Conservation (phyloP, 495 filamentous ascomycete genomes). For the Ascobolus immersus region DNA sequence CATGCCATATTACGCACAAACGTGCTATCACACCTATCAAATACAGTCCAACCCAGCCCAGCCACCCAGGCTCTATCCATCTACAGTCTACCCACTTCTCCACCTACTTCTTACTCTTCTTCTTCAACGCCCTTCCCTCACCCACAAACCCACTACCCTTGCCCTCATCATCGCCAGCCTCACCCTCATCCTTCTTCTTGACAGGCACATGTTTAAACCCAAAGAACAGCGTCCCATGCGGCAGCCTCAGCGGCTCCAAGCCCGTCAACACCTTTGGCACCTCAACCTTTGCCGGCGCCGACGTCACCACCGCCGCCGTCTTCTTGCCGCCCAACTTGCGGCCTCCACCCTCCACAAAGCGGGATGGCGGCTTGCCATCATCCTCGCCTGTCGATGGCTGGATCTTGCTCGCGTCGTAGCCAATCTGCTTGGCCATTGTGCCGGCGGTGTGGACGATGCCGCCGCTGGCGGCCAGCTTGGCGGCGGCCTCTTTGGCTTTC, state of each 20-base stretch:
- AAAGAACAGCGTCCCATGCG: conserved; percentile 80
- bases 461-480: conserved; percentile 18
- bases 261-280: conserved; percentile 24
- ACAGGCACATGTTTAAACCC: conserved; percentile 78
- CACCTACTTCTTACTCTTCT: conserved; percentile 30
- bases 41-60: too few species aligned
- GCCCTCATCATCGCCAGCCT: conserved; percentile 33
- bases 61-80: too few species aligned
- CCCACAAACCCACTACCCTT: conserved; percentile 59
- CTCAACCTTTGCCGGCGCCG: conserved; percentile 27
- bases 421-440: conserved; percentile 89
- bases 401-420: conserved; percentile 89
- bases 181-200: conserved; percentile 52
- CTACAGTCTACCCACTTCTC: conserved; percentile 6
- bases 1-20: too few species aligned
- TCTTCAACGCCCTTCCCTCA: conserved; percentile 60
- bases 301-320: conserved; percentile 31
- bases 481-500: conserved; percentile 43
- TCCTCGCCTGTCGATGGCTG: conserved; percentile 45
- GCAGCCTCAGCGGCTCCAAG: conserved; percentile 63
- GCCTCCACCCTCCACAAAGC: conserved; percentile 47
- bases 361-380: conserved; percentile 40
- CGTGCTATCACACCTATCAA: too few species aligned
- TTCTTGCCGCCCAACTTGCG: conserved; percentile 61
- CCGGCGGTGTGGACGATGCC: conserved; percentile 55